A percentile compares a stretch with the other conserved stretches of the same genome.
phyloP scores from a whole-genome alignment of 345 rosid genomes.

The Pugionium dolabratum region DNA sequence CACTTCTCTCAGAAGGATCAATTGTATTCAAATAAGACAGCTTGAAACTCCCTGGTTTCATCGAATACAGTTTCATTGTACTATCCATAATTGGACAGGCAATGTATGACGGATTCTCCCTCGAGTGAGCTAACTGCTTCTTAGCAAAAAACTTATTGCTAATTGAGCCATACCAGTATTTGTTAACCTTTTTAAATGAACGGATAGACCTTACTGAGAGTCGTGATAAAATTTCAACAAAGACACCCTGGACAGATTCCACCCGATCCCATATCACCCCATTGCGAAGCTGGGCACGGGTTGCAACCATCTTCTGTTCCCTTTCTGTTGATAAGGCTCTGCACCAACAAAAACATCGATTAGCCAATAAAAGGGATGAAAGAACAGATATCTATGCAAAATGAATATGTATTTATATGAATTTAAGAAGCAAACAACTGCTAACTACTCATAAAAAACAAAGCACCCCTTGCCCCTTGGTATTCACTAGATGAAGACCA shows the following conservation, averaged over 20 bases:
- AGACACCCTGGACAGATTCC: slow-evolving; percentile 18
- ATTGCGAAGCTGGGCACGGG: neutral
- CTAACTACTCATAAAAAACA: slow-evolving; percentile 23
- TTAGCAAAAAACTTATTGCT: slow-evolving; percentile 16
- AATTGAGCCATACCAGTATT: slow-evolving; percentile 2
- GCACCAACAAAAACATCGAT: slow-evolving; percentile 21
- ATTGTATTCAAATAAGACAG: neutral
- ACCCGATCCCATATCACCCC: slow-evolving; percentile 20
- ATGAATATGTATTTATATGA: neutral
- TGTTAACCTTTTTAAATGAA: slow-evolving; percentile 26
- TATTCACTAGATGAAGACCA: slow-evolving; percentile 11
- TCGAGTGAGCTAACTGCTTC: slow-evolving; percentile 28
- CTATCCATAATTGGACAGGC: neutral
- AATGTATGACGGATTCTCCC: slow-evolving; percentile 23
- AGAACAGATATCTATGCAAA: slow-evolving; percentile 5
- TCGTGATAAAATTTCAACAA: slow-evolving; percentile 33
- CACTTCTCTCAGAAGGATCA: neutral
- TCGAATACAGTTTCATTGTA: slow-evolving; percentile 8
- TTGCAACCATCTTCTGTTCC: slow-evolving; percentile 34
- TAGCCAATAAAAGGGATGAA: slow-evolving; percentile 13
- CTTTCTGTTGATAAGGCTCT: slow-evolving; percentile 24
- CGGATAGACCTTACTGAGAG: slow-evolving; percentile 27
- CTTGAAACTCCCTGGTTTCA: neutral
- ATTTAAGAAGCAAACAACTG: slow-evolving; percentile 12
- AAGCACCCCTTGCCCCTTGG: slow-evolving; percentile 4